These are phyloP conservation scores for Leucocoprinus birnbaumii DNA, from an alignment of 768 basidiomycete genomes.

Conservation along the genomic window DNA sequence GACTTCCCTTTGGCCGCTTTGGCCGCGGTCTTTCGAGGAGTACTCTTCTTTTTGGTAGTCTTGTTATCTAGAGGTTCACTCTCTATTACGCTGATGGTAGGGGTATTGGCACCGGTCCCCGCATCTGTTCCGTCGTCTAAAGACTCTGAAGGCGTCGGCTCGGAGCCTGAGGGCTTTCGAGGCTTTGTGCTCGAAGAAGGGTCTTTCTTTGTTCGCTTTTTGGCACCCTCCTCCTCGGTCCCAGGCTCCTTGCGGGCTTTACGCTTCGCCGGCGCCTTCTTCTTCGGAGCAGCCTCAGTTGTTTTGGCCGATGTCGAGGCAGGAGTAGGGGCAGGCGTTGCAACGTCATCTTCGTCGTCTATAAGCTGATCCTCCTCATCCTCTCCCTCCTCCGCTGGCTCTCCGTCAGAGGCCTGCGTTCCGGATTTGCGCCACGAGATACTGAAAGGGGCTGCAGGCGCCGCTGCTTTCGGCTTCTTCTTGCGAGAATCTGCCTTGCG, in stretches of 20 bases:
- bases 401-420: not conserved
- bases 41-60: constrained; percentile 43
- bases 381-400: not conserved
- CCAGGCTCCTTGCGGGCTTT: constrained; percentile 55
- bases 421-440: constrained; percentile 10
- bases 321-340: constrained; percentile 28
- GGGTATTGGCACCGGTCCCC: constrained; percentile 19
- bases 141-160: constrained; percentile 36
- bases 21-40: constrained; percentile 19
- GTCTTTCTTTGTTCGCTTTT: constrained; percentile 48
- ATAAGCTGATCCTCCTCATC: constrained; percentile 75
- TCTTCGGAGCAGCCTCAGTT: constrained; percentile 40
- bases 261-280: constrained; percentile 46
- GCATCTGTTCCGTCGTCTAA: constrained; percentile 30
- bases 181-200: constrained; percentile 15
- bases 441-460: constrained; percentile 12
- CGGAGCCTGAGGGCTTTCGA: constrained; percentile 36
- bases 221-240: constrained; percentile 33
- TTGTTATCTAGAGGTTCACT: constrained; percentile 17
- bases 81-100: constrained; percentile 18
- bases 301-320: constrained; percentile 21
- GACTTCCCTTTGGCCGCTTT: constrained; percentile 39
- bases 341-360: constrained; percentile 45
- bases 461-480: constrained; percentile 21
- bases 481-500: constrained; percentile 18